Conservation (phyloP, 1,284 basidiomycete species). For the Entoloma clypeatum region DNA sequence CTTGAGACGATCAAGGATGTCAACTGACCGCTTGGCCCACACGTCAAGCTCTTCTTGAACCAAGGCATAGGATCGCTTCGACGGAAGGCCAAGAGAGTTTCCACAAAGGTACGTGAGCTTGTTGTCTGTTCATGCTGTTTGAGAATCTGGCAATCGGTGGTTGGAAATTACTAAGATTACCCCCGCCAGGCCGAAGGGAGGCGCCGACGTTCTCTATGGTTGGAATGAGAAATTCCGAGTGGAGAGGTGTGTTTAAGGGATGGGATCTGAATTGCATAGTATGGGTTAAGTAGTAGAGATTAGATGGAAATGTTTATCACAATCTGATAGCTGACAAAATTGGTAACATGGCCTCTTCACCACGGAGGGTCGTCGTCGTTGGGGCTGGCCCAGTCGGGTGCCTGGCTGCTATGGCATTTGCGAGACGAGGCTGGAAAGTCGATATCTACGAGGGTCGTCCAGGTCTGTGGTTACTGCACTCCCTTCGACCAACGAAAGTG, state of each 20-base stretch:
- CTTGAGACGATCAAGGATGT: constrained; percentile 10
- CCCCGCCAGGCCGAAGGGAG: constrained; percentile 36
- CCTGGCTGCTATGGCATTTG: constrained; percentile 82
- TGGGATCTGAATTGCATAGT: constrained; percentile 19
- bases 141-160: constrained; percentile 9
- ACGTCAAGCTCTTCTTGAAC: constrained; percentile 83
- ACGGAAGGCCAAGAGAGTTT: constrained; percentile 88
- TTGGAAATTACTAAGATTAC: constrained; percentile 18
- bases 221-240: constrained; percentile 60
- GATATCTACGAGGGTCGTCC: constrained; percentile 86
- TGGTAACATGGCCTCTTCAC: constrained; percentile 10
- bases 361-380: constrained; percentile 55
- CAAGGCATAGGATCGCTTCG: constrained; percentile 68
- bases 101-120: constrained; percentile 89
- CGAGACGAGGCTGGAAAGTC: constrained; percentile 86
- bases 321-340: background rate
- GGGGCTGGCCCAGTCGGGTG: constrained; percentile 97
- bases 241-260: constrained; percentile 36
- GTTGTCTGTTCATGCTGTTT: constrained; percentile 33
- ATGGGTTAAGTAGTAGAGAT: too few species aligned
- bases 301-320: constrained; percentile 1
- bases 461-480: constrained; percentile 47
- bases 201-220: constrained; percentile 55
- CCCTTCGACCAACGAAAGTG: constrained; percentile 15
- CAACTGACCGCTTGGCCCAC: constrained; percentile 77